These are phyloP conservation scores for Carex arenaria DNA, from an alignment of 202 grass and related monocot genomes.

Conservation along the genomic window DNA sequence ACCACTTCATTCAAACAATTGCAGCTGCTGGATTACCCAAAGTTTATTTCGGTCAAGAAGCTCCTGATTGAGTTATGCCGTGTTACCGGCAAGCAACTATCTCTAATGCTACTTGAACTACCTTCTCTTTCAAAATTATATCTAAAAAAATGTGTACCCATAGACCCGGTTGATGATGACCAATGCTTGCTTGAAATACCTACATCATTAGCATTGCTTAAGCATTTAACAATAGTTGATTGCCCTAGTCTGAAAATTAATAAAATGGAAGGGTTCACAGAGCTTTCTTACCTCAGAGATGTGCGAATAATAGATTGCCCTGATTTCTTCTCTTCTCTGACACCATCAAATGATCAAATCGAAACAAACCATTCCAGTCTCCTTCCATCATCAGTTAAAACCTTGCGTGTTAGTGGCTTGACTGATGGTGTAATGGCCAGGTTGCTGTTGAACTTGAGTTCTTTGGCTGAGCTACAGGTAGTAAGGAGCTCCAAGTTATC, in stretches of 20 bases:
- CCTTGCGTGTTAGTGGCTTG: conserved; percentile 4
- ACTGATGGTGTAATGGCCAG: conserved; percentile 22
- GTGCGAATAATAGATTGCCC: background rate
- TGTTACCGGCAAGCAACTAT: background rate
- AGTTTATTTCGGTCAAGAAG: conserved; percentile 8
- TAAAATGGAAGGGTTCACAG: background rate
- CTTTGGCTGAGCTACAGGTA: conserved; percentile 32
- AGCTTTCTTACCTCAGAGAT: conserved; percentile 23
- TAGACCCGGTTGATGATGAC: background rate
- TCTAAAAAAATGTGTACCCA: conserved; percentile 1
- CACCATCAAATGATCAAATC: background rate
- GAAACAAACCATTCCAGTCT: conserved; percentile 18
- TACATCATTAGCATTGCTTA: background rate
- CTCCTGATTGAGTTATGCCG: background rate
- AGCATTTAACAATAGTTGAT: accelerated
- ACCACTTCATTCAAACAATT: background rate
- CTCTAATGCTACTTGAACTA: background rate
- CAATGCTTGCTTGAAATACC: conserved; percentile 13
- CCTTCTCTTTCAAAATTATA: background rate
- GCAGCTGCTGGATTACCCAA: conserved; percentile 4
- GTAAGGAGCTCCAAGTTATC: conserved; percentile 22
- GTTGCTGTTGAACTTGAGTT: conserved; percentile 23
- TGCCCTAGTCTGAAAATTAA: background rate
- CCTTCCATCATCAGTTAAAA: conserved; percentile 23
- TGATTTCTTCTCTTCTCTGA: background rate